Conservation (phyloP, 768 basidiomycete species). For the Collybia mongolica region DNA sequence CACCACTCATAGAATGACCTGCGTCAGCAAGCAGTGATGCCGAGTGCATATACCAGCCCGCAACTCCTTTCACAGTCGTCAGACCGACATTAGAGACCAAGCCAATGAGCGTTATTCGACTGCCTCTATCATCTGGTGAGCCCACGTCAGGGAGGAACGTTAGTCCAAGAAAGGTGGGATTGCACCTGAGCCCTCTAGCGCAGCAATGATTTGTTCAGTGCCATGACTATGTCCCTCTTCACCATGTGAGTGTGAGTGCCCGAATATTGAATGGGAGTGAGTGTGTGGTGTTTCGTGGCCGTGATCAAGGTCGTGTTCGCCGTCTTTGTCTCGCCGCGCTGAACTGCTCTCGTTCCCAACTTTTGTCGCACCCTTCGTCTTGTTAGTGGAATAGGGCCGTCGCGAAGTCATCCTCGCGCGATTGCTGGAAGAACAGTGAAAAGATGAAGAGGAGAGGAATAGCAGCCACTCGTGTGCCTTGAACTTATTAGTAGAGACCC, state of each 20-base stretch:
- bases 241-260: slow-evolving; percentile 64
- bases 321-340: slow-evolving; percentile 11
- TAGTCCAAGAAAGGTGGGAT: too few relatives aligned
- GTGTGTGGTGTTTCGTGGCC: slow-evolving; percentile 52
- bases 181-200: slow-evolving; percentile 65
- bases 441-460: slow-evolving; percentile 4
- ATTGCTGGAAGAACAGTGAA: background rate
- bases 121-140: slow-evolving; percentile 73
- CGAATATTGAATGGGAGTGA: slow-evolving; percentile 57
- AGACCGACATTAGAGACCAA: slow-evolving; percentile 79
- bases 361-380: slow-evolving; percentile 1
- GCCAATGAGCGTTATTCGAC: slow-evolving; percentile 82
- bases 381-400: slow-evolving; percentile 25
- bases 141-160: background rate
- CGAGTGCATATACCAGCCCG: slow-evolving; percentile 89
- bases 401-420: slow-evolving; percentile 16
- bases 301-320: slow-evolving; percentile 29
- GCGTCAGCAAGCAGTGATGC: slow-evolving; percentile 92
- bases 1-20: slow-evolving; percentile 86
- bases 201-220: slow-evolving; percentile 66
- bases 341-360: slow-evolving; percentile 1
- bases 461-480: background rate
- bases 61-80: slow-evolving; percentile 80
- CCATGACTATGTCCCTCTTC: slow-evolving; percentile 59
- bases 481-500: slow-evolving; percentile 1